These are phyloP conservation scores for Macadamia tetraphylla DNA, from an alignment of 164 flowering plant species.

Conservation along the genomic window DNA sequence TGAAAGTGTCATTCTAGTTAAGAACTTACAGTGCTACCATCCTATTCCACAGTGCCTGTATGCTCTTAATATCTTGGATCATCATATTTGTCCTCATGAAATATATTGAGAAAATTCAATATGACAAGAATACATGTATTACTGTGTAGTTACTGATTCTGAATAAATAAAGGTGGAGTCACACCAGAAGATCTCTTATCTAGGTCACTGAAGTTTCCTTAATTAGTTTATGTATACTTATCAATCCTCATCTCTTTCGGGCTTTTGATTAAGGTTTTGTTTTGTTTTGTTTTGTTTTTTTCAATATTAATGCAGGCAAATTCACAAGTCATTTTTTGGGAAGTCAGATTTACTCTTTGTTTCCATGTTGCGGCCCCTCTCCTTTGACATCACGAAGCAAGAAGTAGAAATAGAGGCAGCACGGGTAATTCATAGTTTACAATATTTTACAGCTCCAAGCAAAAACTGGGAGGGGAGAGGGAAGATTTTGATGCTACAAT, in stretches of 20 bases:
- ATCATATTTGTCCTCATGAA: background rate
- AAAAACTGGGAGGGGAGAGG: too few relatives aligned
- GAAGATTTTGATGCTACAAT: too few relatives aligned
- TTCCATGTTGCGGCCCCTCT: slow-evolving; percentile 58
- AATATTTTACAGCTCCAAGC: background rate
- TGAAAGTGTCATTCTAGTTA: background rate
- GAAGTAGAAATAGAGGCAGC: slow-evolving; percentile 61
- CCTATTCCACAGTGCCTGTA: background rate
- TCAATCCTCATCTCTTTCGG: too few relatives aligned
- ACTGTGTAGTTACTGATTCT: too few relatives aligned
- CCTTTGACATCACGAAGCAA: slow-evolving; percentile 56
- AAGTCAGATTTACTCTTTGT: slow-evolving; percentile 71
- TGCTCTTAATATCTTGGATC: background rate
- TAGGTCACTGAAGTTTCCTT: too few relatives aligned
- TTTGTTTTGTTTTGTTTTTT: too few relatives aligned
- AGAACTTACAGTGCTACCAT: background rate
- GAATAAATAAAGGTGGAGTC: too few relatives aligned
- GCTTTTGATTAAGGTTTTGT: too few relatives aligned
- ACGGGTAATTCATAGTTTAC: slow-evolving; percentile 31
- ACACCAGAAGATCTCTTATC: too few relatives aligned
- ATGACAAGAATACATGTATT: background rate
- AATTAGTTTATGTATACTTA: too few relatives aligned
- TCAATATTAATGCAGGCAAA: slow-evolving; percentile 18
- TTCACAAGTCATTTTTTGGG: slow-evolving; percentile 48
- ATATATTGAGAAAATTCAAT: background rate